phyloP scores from a whole-genome alignment of 31 red algal genomes.

The Porphyra umbilicalis region DNA sequence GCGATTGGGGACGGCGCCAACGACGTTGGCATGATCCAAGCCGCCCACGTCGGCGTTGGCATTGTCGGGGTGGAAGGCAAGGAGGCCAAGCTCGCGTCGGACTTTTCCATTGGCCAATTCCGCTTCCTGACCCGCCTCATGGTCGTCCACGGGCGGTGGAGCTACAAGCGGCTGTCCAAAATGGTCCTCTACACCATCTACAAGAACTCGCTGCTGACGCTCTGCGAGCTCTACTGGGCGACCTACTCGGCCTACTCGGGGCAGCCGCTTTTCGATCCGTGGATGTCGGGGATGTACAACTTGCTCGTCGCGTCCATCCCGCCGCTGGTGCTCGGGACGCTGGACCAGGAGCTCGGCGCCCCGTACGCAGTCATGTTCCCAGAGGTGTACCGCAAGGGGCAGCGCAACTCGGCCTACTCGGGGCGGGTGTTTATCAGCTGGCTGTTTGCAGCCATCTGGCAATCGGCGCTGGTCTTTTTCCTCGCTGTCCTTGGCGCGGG shows the following conservation, averaged over 20 bases:
- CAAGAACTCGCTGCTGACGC: slow-evolving; percentile 66
- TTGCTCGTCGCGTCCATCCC: slow-evolving; percentile 75
- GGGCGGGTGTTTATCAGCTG: slow-evolving; percentile 63
- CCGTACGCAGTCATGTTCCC: slow-evolving; percentile 71
- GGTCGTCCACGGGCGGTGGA: slow-evolving; percentile 90
- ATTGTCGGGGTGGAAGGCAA: slow-evolving; percentile 82
- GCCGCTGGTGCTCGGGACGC: slow-evolving; percentile 60
- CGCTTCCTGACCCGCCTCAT: slow-evolving; percentile 77
- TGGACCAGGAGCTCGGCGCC: slow-evolving; percentile 75
- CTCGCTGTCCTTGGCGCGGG: slow-evolving; percentile 42
- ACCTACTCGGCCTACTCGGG: slow-evolving; percentile 65
- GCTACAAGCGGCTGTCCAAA: slow-evolving; percentile 81
- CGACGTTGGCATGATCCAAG: slow-evolving; percentile 97
- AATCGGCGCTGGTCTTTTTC: slow-evolving; percentile 73
- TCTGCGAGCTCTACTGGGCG: slow-evolving; percentile 71
- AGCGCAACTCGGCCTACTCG: slow-evolving; percentile 58
- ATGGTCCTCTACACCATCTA: slow-evolving; percentile 81
- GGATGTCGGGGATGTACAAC: slow-evolving; percentile 80
- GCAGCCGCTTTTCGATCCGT: slow-evolving; percentile 80
- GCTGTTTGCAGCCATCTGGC: slow-evolving; percentile 55
- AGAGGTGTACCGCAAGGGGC: slow-evolving; percentile 70
- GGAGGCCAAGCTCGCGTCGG: slow-evolving; percentile 76
- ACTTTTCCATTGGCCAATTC: slow-evolving; percentile 89
- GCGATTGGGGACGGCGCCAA: slow-evolving; percentile 95
- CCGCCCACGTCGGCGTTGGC: slow-evolving; percentile 91